Conservation (phyloP, 495 filamentous ascomycete genomes). For the Podospora australis region DNA sequence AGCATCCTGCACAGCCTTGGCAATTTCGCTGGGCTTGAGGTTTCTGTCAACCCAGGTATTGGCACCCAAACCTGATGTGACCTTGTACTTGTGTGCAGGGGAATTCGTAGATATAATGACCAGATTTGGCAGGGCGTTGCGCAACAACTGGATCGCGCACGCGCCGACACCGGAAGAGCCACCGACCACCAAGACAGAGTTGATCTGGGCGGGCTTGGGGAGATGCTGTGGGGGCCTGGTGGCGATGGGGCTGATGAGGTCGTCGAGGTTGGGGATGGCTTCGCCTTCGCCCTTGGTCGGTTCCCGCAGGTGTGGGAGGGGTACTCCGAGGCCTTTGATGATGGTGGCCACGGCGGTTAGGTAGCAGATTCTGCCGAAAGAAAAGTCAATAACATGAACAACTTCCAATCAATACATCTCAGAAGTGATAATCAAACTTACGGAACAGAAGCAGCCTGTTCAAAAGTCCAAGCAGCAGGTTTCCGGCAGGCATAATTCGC, state of each 20-base stretch:
- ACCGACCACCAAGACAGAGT: constrained; percentile 37
- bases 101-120: constrained; percentile 38
- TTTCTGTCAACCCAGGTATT: constrained; percentile 26
- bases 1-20: constrained; percentile 24
- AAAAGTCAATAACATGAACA: background rate
- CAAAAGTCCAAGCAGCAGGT: constrained; percentile 30
- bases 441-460: constrained; percentile 38
- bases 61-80: constrained; percentile 29
- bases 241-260: constrained; percentile 1
- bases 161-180: constrained; percentile 38
- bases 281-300: constrained; percentile 5
- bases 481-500: constrained; percentile 35
- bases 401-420: too few species aligned
- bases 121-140: constrained; percentile 25
- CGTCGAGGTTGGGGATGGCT: constrained; percentile 5
- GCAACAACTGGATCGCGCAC: constrained; percentile 36
- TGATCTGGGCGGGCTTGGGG: background rate
- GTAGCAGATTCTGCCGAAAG: constrained; percentile 26
- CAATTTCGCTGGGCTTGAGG: constrained; percentile 7
- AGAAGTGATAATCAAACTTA: too few species aligned
- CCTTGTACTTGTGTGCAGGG: constrained; percentile 22
- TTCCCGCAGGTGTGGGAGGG: constrained; percentile 26
- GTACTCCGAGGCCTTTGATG: constrained; percentile 23
- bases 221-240: background rate
- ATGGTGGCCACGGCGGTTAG: constrained; percentile 30